These are phyloP conservation scores for Malassezia sympodialis DNA, from an alignment of 1,284 basidiomycete species.

Conservation along the genomic window DNA sequence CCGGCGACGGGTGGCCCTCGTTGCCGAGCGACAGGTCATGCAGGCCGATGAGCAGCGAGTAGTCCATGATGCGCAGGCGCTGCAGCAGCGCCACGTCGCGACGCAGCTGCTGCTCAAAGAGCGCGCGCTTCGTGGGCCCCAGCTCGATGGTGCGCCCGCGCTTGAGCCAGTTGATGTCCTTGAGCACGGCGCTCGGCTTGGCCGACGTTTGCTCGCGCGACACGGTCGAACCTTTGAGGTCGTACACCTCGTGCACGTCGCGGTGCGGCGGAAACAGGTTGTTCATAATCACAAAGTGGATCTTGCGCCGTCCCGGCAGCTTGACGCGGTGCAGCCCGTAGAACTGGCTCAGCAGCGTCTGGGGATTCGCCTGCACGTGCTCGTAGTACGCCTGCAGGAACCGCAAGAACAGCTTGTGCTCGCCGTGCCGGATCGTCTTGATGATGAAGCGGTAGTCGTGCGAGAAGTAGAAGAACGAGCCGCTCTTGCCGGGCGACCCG, in stretches of 20 bases:
- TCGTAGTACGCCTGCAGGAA: constrained; percentile 78
- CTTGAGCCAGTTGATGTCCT: constrained; percentile 94
- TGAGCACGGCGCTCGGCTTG: constrained; percentile 79
- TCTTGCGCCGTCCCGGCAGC: constrained; percentile 81
- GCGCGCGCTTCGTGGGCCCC: constrained; percentile 82
- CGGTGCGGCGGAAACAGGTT: constrained; percentile 95
- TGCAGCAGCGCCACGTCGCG: constrained; percentile 78
- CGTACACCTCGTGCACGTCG: constrained; percentile 95
- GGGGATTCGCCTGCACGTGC: constrained; percentile 81
- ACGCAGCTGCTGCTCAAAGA: constrained; percentile 77
- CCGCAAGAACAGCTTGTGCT: constrained; percentile 81
- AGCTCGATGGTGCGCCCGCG: constrained; percentile 67
- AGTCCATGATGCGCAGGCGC: constrained; percentile 84
- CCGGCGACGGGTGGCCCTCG: constrained; percentile 57
- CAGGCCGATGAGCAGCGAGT: constrained; percentile 83
- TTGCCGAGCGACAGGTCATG: constrained; percentile 87
- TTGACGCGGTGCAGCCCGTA: constrained; percentile 96
- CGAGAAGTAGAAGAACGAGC: constrained; percentile 98
- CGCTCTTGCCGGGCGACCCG: constrained; percentile 95
- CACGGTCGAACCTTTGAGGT: constrained; percentile 87
- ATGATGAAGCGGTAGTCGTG: constrained; percentile 98
- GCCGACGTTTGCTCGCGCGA: constrained; percentile 68
- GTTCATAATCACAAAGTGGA: constrained; percentile 99
- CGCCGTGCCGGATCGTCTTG: constrained; percentile 89
- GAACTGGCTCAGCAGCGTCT: constrained; percentile 84